Evolutionary conservation across 495 filamentous ascomycete genomes (phyloP).

Genomic region (Tuber magnatum): DNA sequence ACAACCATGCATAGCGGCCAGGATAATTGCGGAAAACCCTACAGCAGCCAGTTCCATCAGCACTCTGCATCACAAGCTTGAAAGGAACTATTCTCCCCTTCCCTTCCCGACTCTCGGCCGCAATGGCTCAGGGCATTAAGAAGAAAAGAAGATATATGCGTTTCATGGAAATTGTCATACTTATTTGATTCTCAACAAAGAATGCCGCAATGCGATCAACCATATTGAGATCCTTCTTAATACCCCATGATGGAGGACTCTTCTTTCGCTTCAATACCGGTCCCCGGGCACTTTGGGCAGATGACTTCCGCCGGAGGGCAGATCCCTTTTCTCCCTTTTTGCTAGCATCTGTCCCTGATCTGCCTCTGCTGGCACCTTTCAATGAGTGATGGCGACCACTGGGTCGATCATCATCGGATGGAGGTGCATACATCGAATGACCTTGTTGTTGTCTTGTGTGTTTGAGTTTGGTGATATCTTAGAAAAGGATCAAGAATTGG

Average conservation of each 20-base stretch:
- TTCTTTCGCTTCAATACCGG: slow-evolving; percentile 46
- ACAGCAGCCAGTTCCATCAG: slow-evolving; percentile 21
- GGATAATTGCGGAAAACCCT: slow-evolving; percentile 72
- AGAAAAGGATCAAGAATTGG: background rate
- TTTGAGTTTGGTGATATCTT: background rate
- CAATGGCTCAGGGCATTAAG: slow-evolving; percentile 13
- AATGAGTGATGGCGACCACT: slow-evolving; percentile 31
- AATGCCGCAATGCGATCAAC: slow-evolving; percentile 42
- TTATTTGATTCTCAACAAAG: slow-evolving; percentile 51
- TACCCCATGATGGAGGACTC: slow-evolving; percentile 33
- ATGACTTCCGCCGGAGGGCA: slow-evolving; percentile 35
- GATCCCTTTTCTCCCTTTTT: slow-evolving; percentile 33
- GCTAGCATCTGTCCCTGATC: slow-evolving; percentile 20
- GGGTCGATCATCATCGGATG: slow-evolving; percentile 34
- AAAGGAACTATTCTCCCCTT: slow-evolving; percentile 12
- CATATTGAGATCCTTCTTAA: slow-evolving; percentile 41
- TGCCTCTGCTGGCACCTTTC: slow-evolving; percentile 23
- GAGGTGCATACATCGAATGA: slow-evolving; percentile 28
- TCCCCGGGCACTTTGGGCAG: slow-evolving; percentile 45
- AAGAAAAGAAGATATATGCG: background rate
- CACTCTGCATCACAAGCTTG: background rate
- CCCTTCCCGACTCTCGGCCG: slow-evolving; percentile 21
- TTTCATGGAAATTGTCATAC: slow-evolving; percentile 41
- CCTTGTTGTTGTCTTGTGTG: background rate
- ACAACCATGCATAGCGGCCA: slow-evolving; percentile 67